phyloP scores from a whole-genome alignment of 345 rosid species.

The Microcos paniculata region DNA sequence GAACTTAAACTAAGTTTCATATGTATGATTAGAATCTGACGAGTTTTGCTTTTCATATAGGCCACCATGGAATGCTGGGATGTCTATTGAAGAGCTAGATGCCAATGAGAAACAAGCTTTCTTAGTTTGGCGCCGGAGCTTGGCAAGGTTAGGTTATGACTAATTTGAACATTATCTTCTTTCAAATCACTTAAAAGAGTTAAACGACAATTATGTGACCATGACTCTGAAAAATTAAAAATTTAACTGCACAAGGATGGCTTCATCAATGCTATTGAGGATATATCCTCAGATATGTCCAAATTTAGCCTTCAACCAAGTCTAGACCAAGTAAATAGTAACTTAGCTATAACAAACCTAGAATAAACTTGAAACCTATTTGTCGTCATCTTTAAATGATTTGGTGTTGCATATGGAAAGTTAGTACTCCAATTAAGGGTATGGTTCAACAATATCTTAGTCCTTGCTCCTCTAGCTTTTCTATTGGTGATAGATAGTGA shows the following conservation, averaged over 20 bases:
- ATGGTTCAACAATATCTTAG: not conserved
- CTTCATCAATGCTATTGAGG: not conserved
- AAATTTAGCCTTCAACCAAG: not conserved
- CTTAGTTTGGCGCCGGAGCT: conserved; percentile 73
- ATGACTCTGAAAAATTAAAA: not conserved
- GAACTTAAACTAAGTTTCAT: not conserved
- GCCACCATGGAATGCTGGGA: conserved; percentile 68
- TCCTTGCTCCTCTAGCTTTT: not conserved
- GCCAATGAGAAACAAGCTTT: conserved; percentile 69
- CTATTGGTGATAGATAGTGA: not conserved
- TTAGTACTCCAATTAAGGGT: not conserved
- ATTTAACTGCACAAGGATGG: not conserved
- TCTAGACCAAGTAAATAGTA: not conserved
- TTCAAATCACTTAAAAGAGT: not conserved
- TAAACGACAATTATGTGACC: not conserved
- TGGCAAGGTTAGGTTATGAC: conserved; percentile 57
- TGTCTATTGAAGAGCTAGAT: conserved; percentile 74
- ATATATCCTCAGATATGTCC: not conserved
- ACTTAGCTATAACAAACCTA: not conserved
- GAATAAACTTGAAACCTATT: not conserved
- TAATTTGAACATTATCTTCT: not conserved
- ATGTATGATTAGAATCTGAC: conserved; percentile 4
- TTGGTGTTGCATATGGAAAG: not conserved
- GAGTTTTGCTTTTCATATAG: conserved; percentile 28
- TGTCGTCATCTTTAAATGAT: not conserved